A percentile compares a stretch with the other conserved stretches of the same genome.
phyloP scores from a whole-genome alignment of 2,329 filamentous ascomycete genomes.

The Colletotrichum tamarilloi region DNA sequence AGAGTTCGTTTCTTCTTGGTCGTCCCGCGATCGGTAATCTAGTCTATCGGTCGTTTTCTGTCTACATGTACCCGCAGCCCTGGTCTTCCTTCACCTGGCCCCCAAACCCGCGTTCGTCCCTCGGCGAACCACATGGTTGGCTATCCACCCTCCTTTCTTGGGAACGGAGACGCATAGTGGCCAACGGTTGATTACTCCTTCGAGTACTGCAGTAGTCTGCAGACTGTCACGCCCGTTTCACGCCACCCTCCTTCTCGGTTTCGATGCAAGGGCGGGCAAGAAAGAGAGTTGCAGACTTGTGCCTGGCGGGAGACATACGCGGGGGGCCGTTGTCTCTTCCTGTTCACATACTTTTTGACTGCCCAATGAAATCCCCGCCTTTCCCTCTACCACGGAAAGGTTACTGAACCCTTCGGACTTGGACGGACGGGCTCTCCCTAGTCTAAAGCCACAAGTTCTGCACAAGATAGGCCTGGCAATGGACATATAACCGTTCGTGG shows the following conservation, averaged over 20 bases:
- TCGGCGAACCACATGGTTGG: not conserved
- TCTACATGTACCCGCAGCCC: not conserved
- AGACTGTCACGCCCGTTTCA: conserved; percentile 18
- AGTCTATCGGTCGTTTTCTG: not conserved
- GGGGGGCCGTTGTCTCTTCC: not conserved
- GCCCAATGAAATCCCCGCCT: not conserved
- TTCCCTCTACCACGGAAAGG: not conserved
- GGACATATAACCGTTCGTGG: conserved; percentile 26
- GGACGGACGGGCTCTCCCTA: not conserved
- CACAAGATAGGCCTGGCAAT: not conserved
- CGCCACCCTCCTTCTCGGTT: not conserved
- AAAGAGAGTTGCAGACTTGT: not conserved
- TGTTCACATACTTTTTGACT: not conserved
- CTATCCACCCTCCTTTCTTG: not conserved
- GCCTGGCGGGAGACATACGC: not conserved
- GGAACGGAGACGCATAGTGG: not conserved
- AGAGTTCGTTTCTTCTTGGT: not conserved
- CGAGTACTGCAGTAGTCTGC: conserved; percentile 8
- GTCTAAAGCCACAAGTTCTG: not conserved
- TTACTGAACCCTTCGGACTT: not conserved
- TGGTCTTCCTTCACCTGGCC: not conserved
- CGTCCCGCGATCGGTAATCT: not conserved
- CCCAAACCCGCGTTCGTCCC: not conserved
- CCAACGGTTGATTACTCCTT: not conserved
- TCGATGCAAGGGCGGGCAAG: not conserved